Conservation (phyloP, 2,329 filamentous ascomycete species). For the Calonectria montana region DNA sequence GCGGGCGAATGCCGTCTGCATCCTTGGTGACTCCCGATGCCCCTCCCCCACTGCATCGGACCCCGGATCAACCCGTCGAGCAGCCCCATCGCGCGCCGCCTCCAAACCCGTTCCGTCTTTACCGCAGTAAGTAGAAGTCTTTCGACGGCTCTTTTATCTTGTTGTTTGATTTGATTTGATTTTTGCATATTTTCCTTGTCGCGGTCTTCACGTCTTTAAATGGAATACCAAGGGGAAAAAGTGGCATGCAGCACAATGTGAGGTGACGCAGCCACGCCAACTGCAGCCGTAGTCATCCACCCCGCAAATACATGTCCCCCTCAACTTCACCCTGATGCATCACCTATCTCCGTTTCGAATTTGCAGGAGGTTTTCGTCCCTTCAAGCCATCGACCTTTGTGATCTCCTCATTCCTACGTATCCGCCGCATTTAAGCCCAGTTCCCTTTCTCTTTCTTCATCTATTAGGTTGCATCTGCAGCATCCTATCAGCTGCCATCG, state of each 20-base stretch:
- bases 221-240: not conserved
- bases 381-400: not conserved
- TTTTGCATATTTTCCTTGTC: not conserved
- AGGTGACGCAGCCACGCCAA: conserved; percentile 21
- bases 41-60: conserved; percentile 36
- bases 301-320: conserved; percentile 12
- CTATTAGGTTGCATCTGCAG: not conserved
- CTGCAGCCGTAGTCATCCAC: conserved; percentile 1
- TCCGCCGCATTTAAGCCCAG: not conserved
- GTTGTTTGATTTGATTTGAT: not conserved
- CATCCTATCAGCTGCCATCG: not conserved
- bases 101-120: conserved; percentile 51
- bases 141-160: not conserved
- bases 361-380: not conserved
- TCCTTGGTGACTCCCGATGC: conserved; percentile 40
- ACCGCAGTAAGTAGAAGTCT: conserved; percentile 47
- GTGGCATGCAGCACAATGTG: conserved; percentile 13
- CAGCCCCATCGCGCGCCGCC: conserved; percentile 43
- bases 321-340: conserved; percentile 2
- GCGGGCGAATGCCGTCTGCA: conserved; percentile 32
- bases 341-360: not conserved
- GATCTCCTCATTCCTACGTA: not conserved
- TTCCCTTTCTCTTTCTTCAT: not conserved
- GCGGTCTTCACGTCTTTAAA: not conserved
- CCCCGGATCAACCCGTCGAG: conserved; percentile 42